Evolutionary conservation across 148 eudicot species (phyloP).

Genomic region (Euryodendron excelsum): DNA sequence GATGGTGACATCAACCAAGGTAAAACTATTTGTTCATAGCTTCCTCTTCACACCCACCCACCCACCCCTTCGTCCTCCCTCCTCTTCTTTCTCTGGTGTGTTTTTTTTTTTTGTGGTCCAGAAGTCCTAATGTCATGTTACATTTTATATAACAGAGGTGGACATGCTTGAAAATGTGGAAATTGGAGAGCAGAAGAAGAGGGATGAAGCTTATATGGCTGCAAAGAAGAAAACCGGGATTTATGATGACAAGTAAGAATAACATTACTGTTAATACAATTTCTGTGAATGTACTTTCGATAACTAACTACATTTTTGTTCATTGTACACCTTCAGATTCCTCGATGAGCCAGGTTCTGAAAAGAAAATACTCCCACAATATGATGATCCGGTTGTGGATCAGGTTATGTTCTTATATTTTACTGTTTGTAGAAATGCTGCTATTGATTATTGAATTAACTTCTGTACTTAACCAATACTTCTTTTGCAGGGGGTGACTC

Average conservation of each 20-base stretch:
- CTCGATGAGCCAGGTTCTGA: constrained; percentile 63
- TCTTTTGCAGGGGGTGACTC: constrained; percentile 63
- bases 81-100: constrained; percentile 17
- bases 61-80: not conserved
- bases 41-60: not conserved
- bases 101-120: constrained; percentile 26
- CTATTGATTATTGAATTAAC: not conserved
- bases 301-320: constrained; percentile 9
- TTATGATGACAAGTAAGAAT: constrained; percentile 78
- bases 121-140: constrained; percentile 37
- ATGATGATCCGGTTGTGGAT: constrained; percentile 81
- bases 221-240: constrained; percentile 73
- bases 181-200: constrained; percentile 92
- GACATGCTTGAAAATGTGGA: constrained; percentile 99
- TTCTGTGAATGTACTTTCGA: not conserved
- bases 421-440: not conserved
- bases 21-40: constrained; percentile 10
- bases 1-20: constrained; percentile 88
- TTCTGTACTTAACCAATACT: not conserved
- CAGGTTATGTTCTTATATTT: constrained; percentile 46
- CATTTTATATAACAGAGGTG: constrained; percentile 54
- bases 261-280: not conserved
- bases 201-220: constrained; percentile 88
- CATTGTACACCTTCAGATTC: constrained; percentile 50
- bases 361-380: constrained; percentile 88